Evolutionary conservation across 371 early-diverging fungal species (phyloP), one percentile per base, ranked within the genome.

Genomic region (Entomophthora muscae): DNA sequence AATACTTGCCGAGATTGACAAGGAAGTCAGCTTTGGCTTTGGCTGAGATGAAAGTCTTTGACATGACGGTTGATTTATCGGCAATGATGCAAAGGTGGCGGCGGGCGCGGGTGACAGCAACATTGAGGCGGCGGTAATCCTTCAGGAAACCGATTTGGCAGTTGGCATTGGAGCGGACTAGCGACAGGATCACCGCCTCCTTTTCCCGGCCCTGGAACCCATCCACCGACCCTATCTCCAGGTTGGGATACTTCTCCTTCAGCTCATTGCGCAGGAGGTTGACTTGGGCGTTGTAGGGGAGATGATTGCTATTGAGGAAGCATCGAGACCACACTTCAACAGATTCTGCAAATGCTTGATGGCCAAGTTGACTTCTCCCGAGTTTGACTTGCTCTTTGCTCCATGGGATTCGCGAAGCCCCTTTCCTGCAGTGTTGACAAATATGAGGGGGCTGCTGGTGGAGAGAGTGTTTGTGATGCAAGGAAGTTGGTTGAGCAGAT

Each of bases 171-270:
- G 88, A 85, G 21, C 93, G 74, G 2, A 95, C 95, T 10, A 94
- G 71, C 0, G 87, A 82, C 24, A 98, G 61, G 3, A 97, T 72
- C 24, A 96, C 84, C 0, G 86, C 91, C 62, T 96, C 93, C 65
- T 91, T 91, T 72, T 97, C 98, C 63, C 90, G 80, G 0, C 98
- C 98, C 71, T 98, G 98, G 68, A 96, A 94, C 0, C 95, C 93
- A 73, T 98, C 98, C 0, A 97, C 93, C 1, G 89, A 83, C 70
- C 70, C 67, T 13, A 62, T 59, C 56, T 52, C 61, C 13, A 55
- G 29, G 52, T 51, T 21, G 2, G 42, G 61, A 51, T 12, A 61
- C 3, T 1, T 31, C 1, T 31, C 32, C 23, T 27, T 17, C 21
- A 58, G 3, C 2, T 30, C 27, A 7, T 26, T 17, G 24, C 77